These are phyloP conservation scores for Pisolithus sp. DNA, from an alignment of 768 basidiomycete genomes.

Conservation along the genomic window DNA sequence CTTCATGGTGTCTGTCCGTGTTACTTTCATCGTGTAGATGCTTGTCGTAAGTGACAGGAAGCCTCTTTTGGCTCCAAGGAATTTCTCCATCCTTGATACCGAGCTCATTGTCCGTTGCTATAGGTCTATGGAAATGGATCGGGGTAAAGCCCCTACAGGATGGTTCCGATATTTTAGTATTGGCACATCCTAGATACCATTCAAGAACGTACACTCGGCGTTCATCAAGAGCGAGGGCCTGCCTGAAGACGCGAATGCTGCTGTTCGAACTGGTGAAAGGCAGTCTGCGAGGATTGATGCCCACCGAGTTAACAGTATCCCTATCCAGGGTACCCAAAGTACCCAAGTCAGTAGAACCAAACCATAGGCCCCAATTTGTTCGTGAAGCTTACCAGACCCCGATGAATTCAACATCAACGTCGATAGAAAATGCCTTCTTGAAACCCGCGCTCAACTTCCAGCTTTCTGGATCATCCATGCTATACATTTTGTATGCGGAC, in stretches of 20 bases:
- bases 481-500: constrained; percentile 66
- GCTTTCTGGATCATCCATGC: constrained; percentile 45
- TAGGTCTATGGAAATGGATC: constrained; percentile 34
- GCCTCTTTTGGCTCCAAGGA: constrained; percentile 30
- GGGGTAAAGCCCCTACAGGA: constrained; percentile 25
- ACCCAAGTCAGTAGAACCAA: background rate
- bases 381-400: constrained; percentile 56
- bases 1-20: no score
- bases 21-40: no score
- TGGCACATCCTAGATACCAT: no score
- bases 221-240: constrained; percentile 69
- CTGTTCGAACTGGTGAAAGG: constrained; percentile 62
- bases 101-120: constrained; percentile 33
- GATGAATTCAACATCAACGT: constrained; percentile 65
- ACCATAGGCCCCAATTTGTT: background rate
- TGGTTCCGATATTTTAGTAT: no score
- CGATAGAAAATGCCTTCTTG: constrained; percentile 71
- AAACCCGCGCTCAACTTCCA: constrained; percentile 62
- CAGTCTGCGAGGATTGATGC: constrained; percentile 53
- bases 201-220: constrained; percentile 11
- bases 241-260: constrained; percentile 58
- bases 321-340: constrained; percentile 24
- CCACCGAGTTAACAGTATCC: constrained; percentile 69
- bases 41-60: no score
- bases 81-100: constrained; percentile 49